Percentiles rank a stretch among this genome's conserved stretches.
Evolutionary conservation across 352 stramenopile genomes (phyloP).

Genomic region (Globisporangium yorkense): DNA sequence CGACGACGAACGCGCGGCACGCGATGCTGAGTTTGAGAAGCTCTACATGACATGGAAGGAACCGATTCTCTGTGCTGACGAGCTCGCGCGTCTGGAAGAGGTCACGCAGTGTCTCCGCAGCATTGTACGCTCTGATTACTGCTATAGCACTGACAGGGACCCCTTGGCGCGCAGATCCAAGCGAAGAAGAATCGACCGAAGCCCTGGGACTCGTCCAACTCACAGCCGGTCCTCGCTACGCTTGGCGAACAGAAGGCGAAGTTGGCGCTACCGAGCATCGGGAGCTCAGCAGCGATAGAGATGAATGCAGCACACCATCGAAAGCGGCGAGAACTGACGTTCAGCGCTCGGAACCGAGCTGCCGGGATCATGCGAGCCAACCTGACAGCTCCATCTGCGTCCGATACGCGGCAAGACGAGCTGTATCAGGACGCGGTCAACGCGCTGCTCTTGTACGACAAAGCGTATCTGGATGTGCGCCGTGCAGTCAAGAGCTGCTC

Average conservation of each 20-base stretch:
- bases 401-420: conserved; percentile 14
- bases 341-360: conserved; percentile 14
- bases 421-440: conserved; percentile 28
- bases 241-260: neutral
- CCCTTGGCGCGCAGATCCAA: conserved; percentile 15
- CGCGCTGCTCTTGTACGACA: conserved; percentile 34
- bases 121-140: neutral
- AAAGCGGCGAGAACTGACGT: conserved; percentile 5
- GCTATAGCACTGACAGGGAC: neutral
- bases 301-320: neutral
- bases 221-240: neutral
- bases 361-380: conserved; percentile 15
- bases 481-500: conserved; percentile 11
- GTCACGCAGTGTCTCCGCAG: conserved; percentile 8
- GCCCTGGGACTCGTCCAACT: conserved; percentile 19
- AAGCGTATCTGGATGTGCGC: conserved; percentile 15
- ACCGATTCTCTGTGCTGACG: conserved; percentile 20
- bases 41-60: conserved; percentile 30
- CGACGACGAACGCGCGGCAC: conserved; percentile 21
- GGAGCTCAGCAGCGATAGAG: neutral
- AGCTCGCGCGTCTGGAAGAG: conserved; percentile 36
- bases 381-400: conserved; percentile 1
- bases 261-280: neutral
- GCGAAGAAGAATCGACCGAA: conserved; percentile 13
- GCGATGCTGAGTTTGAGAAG: conserved; percentile 20